Conservation (phyloP, 441 rosid genomes). For the Pelargonium cotyledonis region DNA sequence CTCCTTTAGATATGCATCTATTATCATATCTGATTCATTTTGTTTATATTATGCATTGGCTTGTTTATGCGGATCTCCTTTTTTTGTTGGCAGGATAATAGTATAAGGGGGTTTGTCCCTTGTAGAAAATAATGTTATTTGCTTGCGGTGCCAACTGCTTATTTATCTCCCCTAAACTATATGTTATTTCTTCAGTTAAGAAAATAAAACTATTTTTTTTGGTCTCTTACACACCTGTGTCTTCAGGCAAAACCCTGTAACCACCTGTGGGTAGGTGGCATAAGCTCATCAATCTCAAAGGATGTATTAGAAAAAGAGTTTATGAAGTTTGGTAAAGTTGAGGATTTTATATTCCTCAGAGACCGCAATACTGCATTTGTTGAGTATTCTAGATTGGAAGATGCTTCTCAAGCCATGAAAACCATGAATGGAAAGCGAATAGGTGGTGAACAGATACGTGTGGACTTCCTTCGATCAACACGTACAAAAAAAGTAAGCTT, state of each 20-base stretch:
- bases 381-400: constrained; percentile 57
- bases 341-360: constrained; percentile 67
- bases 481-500: constrained; percentile 64
- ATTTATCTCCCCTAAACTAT: neutral
- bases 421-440: constrained; percentile 71
- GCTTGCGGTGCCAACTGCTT: neutral
- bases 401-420: constrained; percentile 71
- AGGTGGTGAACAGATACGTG: constrained; percentile 78
- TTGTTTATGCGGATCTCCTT: neutral
- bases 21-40: neutral
- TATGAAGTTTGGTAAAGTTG: constrained; percentile 66
- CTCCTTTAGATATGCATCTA: neutral
- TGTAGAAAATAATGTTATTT: neutral
- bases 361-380: constrained; percentile 72
- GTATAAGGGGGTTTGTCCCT: neutral
- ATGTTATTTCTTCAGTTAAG: neutral
- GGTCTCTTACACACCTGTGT: constrained; percentile 7
- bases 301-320: constrained; percentile 74
- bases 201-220: constrained; percentile 1
- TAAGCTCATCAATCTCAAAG: constrained; percentile 53
- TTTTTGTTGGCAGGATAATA: neutral
- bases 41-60: neutral
- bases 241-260: constrained; percentile 80
- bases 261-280: constrained; percentile 90
- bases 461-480: constrained; percentile 78